Conservation (phyloP, 805 yeast genomes). For the Nakazawaea wyomingensis region DNA sequence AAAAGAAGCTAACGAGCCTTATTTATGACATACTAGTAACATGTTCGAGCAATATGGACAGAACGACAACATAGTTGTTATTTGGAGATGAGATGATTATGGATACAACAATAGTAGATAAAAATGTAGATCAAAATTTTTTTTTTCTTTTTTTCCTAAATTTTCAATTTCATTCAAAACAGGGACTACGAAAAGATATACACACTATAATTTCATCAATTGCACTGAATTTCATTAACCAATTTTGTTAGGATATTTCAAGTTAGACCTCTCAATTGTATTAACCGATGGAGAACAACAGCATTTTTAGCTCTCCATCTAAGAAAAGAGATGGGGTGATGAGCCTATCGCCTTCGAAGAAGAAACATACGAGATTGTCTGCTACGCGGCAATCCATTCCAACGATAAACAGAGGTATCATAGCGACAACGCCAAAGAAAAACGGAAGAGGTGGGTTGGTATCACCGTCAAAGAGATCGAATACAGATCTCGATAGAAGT, state of each 20-base stretch:
- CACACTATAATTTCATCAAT: no score
- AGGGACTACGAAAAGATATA: no score
- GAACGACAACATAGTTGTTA: conserved; percentile 69
- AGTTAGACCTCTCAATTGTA: no score
- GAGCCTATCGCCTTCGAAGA: conserved; percentile 12
- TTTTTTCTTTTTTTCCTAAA: conserved; percentile 14
- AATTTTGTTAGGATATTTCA: conserved; percentile 11
- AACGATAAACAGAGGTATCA: conserved; percentile 16
- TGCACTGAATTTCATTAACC: no score
- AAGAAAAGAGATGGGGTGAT: conserved; percentile 23
- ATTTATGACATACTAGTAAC: conserved; percentile 47
- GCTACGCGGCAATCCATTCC: conserved; percentile 16
- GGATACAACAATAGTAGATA: conserved; percentile 1
- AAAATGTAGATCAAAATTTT: conserved; percentile 15
- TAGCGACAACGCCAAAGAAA: conserved; percentile 20
- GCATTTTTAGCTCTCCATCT: conserved; percentile 25
- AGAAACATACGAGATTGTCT: conserved; percentile 17
- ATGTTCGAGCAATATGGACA: conserved; percentile 94
- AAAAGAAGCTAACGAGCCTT: neutral
- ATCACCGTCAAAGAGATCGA: conserved; percentile 36
- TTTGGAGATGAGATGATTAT: neutral
- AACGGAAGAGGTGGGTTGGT: conserved; percentile 41
- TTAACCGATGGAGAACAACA: conserved; percentile 13
- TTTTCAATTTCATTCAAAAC: no score
- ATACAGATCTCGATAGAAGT: conserved; percentile 34